Evolutionary conservation across 2,329 filamentous ascomycete species (phyloP).

Genomic region (Calonectria naviculata): DNA sequence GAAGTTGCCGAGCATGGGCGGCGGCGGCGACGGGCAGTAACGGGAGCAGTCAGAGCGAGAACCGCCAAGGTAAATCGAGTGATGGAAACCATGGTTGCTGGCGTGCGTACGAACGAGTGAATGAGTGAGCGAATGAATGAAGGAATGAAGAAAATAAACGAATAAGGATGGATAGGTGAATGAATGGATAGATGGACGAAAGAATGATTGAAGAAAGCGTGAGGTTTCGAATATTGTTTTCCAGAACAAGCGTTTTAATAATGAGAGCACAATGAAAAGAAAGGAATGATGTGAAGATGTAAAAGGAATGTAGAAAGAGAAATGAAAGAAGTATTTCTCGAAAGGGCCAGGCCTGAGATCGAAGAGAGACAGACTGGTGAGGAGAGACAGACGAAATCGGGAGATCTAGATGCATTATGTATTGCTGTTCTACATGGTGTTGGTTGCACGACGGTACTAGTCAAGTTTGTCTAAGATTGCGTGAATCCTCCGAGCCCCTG

Average conservation of each 20-base stretch:
- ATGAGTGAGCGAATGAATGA: not conserved
- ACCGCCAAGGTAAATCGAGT: constrained; percentile 24
- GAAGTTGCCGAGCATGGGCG: not conserved
- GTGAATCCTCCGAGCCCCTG: constrained; percentile 13
- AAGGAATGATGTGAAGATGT: not conserved
- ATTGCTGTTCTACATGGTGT: not conserved
- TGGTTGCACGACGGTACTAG: not conserved
- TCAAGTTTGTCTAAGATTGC: constrained; percentile 1
- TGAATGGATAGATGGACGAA: not conserved
- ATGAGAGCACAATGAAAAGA: not conserved
- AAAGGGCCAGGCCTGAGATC: not conserved
- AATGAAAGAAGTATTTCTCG: not conserved
- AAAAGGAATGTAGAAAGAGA: not conserved
- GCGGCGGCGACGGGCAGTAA: constrained; percentile 23
- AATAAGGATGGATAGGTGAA: too few species aligned
- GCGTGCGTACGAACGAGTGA: not conserved
- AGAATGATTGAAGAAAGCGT: not conserved
- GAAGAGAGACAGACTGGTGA: not conserved
- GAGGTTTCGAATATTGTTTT: not conserved
- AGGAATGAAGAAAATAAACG: too few species aligned
- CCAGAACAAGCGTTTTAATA: not conserved
- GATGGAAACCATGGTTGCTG: constrained; percentile 31
- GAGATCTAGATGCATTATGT: not conserved
- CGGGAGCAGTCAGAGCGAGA: constrained; percentile 25
- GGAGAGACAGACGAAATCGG: not conserved